Evolutionary conservation across 2,329 filamentous ascomycete species (phyloP), one percentile per base, ranked within the genome.

Genomic region (Paraphoma chrysanthemicola): DNA sequence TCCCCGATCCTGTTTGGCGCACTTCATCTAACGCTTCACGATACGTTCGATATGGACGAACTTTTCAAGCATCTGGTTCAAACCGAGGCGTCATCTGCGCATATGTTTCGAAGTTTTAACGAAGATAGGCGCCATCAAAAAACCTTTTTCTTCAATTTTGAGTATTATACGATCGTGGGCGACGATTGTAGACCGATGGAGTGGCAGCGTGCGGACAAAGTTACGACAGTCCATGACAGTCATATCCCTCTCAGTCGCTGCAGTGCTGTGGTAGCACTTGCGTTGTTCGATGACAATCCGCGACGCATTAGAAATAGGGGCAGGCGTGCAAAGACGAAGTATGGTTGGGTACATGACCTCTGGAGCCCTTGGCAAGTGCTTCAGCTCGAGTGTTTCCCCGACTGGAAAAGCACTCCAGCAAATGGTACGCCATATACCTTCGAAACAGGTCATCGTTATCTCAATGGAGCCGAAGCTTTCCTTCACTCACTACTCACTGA

Each of bases 81-180:
- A 11, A 81, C 83, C 1, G 74, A 75, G 23, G 66, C 70, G 9
- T 76, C 75, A 1, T 76, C 71, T 28, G 81, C 83, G 8, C 79
- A 82, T 54, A 81, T 84, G 75, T 77, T 83, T 56, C 78, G 84
- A 28, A 81, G 83, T n/a, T 86, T 77, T 50, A 71, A 78, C 14
- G 59, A 72, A 2, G 77, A 82, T 29, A 66, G 75, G 4, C 75
- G 83, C 7, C 82, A 81, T 11, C 85, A 85, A 62, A 78, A 83
- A 6, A 84, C 82, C 7, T 87, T 88, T 69, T 82, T 87, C 61
- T 88, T 89, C 68, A 84, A 81, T 42, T 88, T 89, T 69, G 87
- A 88, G 62, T 89, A 88, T 68, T 88, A 87, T 66, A 88, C 86
- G 5, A 79, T 88, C 6, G 81, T 88, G 11, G 83, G 81, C 1